Conservation (phyloP, 345 rosid species). For the Iberis pinnata region DNA sequence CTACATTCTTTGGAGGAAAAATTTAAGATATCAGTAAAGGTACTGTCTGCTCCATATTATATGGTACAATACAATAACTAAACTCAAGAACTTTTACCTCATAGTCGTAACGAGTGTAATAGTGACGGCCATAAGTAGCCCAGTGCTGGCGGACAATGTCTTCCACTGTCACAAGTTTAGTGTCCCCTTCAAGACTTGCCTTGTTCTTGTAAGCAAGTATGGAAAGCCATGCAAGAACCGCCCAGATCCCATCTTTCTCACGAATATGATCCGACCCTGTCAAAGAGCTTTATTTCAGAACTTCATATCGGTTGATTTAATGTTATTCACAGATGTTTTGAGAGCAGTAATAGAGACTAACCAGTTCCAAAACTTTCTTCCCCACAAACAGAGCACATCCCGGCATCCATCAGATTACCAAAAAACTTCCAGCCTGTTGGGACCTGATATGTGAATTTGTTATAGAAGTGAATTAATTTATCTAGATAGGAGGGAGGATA, state of each 20-base stretch:
- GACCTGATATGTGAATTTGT: conserved; percentile 44
- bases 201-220: conserved; percentile 82
- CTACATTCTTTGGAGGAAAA: conserved; percentile 69
- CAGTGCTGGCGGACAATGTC: conserved; percentile 88
- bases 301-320: not conserved
- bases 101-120: conserved; percentile 95
- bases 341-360: conserved; percentile 27
- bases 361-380: conserved; percentile 99
- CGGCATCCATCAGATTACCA: conserved; percentile 99
- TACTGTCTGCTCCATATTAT: not conserved
- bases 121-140: conserved; percentile 90
- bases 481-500: not conserved
- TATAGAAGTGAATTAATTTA: not conserved
- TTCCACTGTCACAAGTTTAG: conserved; percentile 78
- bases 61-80: not conserved
- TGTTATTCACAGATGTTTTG: conserved; percentile 8
- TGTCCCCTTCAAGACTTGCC: conserved; percentile 50
- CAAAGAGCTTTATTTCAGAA: conserved; percentile 18
- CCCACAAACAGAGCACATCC: conserved; percentile 90
- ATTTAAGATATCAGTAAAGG: conserved; percentile 19
- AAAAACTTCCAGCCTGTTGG: conserved; percentile 99
- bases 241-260: conserved; percentile 99
- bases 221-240: conserved; percentile 97
- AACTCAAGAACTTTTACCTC: conserved; percentile 47
- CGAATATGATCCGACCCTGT: conserved; percentile 97